phyloP scores from a whole-genome alignment of 2,329 filamentous ascomycete species.

The Xylariaceae sp. region DNA sequence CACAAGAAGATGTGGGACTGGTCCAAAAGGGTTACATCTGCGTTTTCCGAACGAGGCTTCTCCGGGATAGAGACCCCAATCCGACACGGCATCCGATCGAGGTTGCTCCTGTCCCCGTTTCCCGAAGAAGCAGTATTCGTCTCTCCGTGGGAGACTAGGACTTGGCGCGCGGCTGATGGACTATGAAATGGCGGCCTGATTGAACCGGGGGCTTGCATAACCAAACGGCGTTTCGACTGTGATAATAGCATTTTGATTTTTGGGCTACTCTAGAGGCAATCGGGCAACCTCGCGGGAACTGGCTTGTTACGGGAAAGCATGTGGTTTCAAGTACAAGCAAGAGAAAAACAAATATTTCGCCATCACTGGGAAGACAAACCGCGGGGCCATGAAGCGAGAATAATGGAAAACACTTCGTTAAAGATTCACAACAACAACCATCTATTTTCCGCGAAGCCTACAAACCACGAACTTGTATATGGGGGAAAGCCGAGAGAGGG shows the following conservation, averaged over 20 bases:
- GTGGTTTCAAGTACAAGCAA: slow-evolving; percentile 9
- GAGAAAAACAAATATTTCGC: slow-evolving; percentile 5
- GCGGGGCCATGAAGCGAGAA: slow-evolving; percentile 9
- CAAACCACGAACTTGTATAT: neutral
- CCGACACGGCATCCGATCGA: neutral
- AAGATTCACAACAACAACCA: neutral
- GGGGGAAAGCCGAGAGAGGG: neutral
- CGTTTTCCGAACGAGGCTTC: neutral
- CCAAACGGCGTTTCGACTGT: slow-evolving; percentile 21
- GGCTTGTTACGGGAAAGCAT: slow-evolving; percentile 13
- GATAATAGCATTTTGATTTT: slow-evolving; percentile 20
- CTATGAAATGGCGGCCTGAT: slow-evolving; percentile 11
- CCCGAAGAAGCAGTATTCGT: neutral
- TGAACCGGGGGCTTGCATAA: slow-evolving; percentile 21
- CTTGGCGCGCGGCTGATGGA: neutral
- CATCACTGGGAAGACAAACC: neutral
- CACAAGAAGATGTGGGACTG: slow-evolving; percentile 17
- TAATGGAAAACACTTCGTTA: slow-evolving; percentile 1
- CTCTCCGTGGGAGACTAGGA: neutral
- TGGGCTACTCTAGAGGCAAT: slow-evolving; percentile 14
- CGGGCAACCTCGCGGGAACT: slow-evolving; percentile 6
- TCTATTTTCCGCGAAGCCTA: neutral
- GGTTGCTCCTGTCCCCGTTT: neutral
- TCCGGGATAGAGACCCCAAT: neutral
- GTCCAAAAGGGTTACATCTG: neutral